Conservation (phyloP, 345 rosid species). For the Acer negundo region DNA sequence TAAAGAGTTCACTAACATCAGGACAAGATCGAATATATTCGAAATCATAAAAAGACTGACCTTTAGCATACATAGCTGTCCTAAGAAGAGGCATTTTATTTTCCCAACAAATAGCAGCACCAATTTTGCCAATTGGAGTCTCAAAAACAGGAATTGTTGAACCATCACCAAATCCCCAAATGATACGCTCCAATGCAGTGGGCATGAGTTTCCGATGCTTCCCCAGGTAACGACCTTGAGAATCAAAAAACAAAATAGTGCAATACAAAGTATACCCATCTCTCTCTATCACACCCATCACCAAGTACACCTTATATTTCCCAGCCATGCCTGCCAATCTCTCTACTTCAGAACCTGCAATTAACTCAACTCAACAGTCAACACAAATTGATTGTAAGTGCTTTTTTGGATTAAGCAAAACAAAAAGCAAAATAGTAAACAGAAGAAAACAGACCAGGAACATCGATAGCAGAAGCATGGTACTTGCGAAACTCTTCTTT, state of each 20-base stretch:
- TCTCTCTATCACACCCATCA: conserved; percentile 94
- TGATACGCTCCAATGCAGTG: conserved; percentile 79
- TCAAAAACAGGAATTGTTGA: conserved; percentile 85
- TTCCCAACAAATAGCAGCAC: conserved; percentile 96
- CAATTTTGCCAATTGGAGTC: conserved; percentile 80
- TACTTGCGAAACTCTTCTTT: conserved; percentile 86
- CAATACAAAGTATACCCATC: conserved; percentile 94
- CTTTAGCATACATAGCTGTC: conserved; percentile 93
- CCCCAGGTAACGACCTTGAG: conserved; percentile 78
- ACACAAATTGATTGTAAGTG: background rate
- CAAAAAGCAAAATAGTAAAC: no score
- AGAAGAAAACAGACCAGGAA: conserved; percentile 61
- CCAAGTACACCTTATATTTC: conserved; percentile 76
- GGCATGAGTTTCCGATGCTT: conserved; percentile 96
- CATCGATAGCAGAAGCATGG: conserved; percentile 82
- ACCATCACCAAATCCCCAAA: conserved; percentile 98
- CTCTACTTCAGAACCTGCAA: conserved; percentile 81
- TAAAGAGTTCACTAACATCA: background rate
- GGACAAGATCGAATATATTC: no score
- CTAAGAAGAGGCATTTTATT: conserved; percentile 93
- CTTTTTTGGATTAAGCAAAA: background rate
- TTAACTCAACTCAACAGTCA: background rate
- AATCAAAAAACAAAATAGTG: conserved; percentile 73
- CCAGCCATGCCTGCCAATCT: conserved; percentile 85
- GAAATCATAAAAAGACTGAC: conserved; percentile 29